These are phyloP conservation scores for Brasenia schreberi DNA, from an alignment of 164 flowering plant genomes.

Conservation along the genomic window DNA sequence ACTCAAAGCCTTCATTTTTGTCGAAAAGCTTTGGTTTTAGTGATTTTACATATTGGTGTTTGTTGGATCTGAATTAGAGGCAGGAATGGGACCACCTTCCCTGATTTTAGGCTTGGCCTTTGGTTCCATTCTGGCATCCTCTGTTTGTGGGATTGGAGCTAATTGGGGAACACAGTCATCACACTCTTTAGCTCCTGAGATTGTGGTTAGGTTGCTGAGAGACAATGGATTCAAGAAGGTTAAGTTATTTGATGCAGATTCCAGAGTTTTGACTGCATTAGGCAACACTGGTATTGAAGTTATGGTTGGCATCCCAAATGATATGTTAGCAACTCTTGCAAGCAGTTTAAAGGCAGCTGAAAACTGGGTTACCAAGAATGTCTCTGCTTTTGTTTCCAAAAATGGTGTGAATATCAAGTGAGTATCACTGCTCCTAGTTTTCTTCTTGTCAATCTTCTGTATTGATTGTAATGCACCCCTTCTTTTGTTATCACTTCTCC, in stretches of 20 bases:
- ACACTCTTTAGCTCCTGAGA: conserved; percentile 31
- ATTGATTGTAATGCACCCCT: not conserved
- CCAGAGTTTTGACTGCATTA: conserved; percentile 13
- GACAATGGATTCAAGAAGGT: conserved; percentile 33
- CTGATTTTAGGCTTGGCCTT: not conserved
- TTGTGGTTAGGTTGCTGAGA: conserved; percentile 33
- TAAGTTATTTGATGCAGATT: conserved; percentile 7
- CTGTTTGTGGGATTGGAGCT: conserved; percentile 35
- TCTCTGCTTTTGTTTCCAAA: conserved; percentile 1
- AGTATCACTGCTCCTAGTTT: not conserved
- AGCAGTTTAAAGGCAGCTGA: conserved; percentile 1
- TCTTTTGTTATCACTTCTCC: not conserved
- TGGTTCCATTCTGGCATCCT: conserved; percentile 1
- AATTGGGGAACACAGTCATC: conserved; percentile 58
- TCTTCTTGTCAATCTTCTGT: not conserved
- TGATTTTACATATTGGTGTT: not conserved
- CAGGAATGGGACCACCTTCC: not conserved
- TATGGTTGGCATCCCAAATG: conserved; percentile 38
- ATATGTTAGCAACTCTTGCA: not conserved
- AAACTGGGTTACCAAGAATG: conserved; percentile 13
- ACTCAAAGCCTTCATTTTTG: not conserved
- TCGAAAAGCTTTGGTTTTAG: not conserved
- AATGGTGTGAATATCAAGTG: conserved; percentile 8
- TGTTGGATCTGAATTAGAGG: not conserved
- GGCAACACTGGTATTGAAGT: conserved; percentile 39